Evolutionary conservation across 768 basidiomycete genomes (phyloP).

Genomic region (Holtermanniella nyarrowii): DNA sequence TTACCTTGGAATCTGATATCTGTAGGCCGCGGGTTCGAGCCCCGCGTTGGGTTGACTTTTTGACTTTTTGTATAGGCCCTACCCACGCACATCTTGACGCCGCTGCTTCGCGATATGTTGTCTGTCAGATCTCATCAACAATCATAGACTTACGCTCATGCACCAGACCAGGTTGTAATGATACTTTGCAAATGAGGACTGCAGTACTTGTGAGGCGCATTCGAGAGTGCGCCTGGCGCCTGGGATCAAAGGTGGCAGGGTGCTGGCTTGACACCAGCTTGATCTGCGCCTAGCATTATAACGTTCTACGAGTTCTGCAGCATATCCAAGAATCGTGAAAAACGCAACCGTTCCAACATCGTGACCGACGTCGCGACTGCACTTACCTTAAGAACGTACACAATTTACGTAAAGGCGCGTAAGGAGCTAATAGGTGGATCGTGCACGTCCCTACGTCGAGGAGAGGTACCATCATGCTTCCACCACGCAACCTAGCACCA

Average conservation of each 20-base stretch:
- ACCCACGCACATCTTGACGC: background rate
- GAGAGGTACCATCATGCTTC: background rate
- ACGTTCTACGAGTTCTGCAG: too few species aligned
- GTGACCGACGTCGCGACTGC: background rate
- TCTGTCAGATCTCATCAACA: background rate
- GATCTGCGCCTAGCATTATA: too few species aligned
- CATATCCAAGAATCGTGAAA: background rate
- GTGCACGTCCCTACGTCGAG: background rate
- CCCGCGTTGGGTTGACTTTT: background rate
- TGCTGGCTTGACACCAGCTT: too few species aligned
- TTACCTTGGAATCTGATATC: background rate
- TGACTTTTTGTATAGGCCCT: background rate
- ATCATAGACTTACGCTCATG: too few species aligned
- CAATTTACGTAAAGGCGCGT: background rate
- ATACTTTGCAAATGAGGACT: background rate
- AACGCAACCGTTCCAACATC: background rate
- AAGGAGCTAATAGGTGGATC: background rate
- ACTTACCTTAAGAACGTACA: background rate
- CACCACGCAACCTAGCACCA: background rate
- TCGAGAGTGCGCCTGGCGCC: too few species aligned
- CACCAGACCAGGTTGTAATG: background rate
- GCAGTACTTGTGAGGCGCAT: background rate
- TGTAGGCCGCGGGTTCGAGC: background rate
- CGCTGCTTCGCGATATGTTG: background rate
- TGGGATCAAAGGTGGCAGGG: too few species aligned